A percentile compares a stretch with the other conserved stretches of the same genome.
These are phyloP conservation scores for Litsea cubeba DNA, from an alignment of 164 flowering plant species.

Conservation along the genomic window DNA sequence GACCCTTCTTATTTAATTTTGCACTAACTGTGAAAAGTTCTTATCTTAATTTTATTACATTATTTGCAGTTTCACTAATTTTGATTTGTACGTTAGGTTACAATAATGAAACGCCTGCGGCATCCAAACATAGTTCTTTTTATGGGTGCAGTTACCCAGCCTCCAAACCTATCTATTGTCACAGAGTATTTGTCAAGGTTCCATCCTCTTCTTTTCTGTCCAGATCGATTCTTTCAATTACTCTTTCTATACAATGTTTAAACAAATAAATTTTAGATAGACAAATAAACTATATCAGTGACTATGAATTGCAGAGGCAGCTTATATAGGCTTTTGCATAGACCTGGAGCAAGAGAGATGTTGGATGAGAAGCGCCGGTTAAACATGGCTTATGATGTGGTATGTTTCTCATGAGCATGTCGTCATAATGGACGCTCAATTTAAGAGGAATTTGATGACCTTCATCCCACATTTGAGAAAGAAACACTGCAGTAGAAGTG, in stretches of 20 bases:
- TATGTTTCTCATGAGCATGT: slow-evolving; percentile 23
- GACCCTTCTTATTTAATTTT: not conserved
- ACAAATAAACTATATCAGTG: not conserved
- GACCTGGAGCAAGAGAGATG: slow-evolving; percentile 72
- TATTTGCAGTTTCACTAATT: slow-evolving; percentile 5
- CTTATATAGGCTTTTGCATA: slow-evolving; percentile 83
- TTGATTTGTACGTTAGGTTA: slow-evolving; percentile 44
- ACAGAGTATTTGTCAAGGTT: slow-evolving; percentile 97
- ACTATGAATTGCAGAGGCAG: slow-evolving; percentile 72
- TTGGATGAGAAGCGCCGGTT: slow-evolving; percentile 88
- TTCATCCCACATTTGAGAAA: not conserved
- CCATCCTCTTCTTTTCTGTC: not conserved
- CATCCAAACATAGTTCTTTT: slow-evolving; percentile 98
- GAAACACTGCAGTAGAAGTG: not conserved
- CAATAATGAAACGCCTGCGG: slow-evolving; percentile 91
- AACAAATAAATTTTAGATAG: not conserved
- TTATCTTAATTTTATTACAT: not conserved
- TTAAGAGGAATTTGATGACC: not conserved
- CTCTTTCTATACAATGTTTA: not conserved
- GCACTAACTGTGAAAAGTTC: not conserved
- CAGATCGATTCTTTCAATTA: not conserved
- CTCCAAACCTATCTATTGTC: slow-evolving; percentile 92
- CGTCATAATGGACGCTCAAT: not conserved
- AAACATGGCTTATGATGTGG: slow-evolving; percentile 97
- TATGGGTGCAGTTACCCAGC: slow-evolving; percentile 97